Percentiles rank a stretch among this genome's conserved stretches.
Evolutionary conservation across 345 rosid species (phyloP).

Genomic region (Camelina hispida): DNA sequence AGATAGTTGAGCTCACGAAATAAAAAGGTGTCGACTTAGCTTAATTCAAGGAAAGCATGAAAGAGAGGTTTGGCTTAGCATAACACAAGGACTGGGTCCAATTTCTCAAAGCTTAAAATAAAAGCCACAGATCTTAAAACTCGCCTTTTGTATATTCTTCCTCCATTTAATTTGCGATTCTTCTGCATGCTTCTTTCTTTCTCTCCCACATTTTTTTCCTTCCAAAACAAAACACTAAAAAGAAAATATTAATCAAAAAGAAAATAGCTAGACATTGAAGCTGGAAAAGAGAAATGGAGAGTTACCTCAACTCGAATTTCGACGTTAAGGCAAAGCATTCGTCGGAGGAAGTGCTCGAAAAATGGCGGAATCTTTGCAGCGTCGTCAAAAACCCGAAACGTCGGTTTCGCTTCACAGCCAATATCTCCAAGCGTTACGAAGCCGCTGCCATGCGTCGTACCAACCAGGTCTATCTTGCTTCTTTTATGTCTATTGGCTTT

Average conservation of each 20-base stretch:
- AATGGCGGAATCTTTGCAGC: constrained; percentile 73
- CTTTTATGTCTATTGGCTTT: neutral
- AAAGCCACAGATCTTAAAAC: constrained; percentile 40
- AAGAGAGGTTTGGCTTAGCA: no score
- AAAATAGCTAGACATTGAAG: constrained; percentile 19
- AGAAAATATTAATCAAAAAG: neutral
- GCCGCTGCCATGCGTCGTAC: constrained; percentile 88
- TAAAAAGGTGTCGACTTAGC: no score
- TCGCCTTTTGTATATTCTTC: constrained; percentile 28
- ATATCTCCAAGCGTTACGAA: constrained; percentile 80
- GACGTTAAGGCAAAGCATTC: constrained; percentile 72
- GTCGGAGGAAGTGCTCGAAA: constrained; percentile 61
- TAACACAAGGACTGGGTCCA: constrained; percentile 35
- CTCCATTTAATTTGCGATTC: constrained; percentile 37
- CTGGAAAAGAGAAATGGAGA: constrained; percentile 54
- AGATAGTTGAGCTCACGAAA: constrained; percentile 8
- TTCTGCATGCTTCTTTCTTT: constrained; percentile 3
- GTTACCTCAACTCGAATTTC: constrained; percentile 62
- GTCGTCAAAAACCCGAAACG: constrained; percentile 89
- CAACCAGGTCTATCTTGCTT: constrained; percentile 59
- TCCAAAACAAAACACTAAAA: neutral
- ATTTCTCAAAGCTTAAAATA: constrained; percentile 33
- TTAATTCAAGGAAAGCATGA: no score
- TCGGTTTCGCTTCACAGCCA: constrained; percentile 83
- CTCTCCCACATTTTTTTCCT: neutral